Evolutionary conservation across 768 basidiomycete species (phyloP).

Genomic region (Boletus coccyginus): DNA sequence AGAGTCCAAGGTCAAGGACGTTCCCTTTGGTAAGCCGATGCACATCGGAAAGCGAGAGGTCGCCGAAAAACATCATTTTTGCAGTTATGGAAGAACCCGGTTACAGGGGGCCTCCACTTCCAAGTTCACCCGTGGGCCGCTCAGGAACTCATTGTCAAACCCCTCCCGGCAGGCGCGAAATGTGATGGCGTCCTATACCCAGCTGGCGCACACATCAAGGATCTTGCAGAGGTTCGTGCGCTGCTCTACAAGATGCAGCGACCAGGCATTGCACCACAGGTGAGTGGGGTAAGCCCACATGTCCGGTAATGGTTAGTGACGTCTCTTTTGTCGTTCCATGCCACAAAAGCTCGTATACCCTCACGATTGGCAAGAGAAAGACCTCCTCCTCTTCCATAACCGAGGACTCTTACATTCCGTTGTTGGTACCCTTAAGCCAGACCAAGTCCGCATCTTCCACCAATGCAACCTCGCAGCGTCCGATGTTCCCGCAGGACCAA

Average conservation of each 20-base stretch:
- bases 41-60: neutral
- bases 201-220: slow-evolving; percentile 71
- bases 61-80: neutral
- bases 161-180: slow-evolving; percentile 58
- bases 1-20: slow-evolving; percentile 66
- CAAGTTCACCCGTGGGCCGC: slow-evolving; percentile 87
- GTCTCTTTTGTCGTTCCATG: neutral
- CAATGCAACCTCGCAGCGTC: slow-evolving; percentile 59
- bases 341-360: slow-evolving; percentile 64
- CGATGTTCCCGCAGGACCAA: slow-evolving; percentile 46
- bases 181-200: slow-evolving; percentile 72
- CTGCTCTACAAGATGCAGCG: slow-evolving; percentile 83
- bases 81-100: slow-evolving; percentile 90
- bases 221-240: slow-evolving; percentile 67
- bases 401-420: slow-evolving; percentile 64
- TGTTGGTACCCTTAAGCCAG: slow-evolving; percentile 56
- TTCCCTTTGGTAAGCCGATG: slow-evolving; percentile 54
- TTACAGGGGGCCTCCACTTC: slow-evolving; percentile 78
- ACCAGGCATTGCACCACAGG: slow-evolving; percentile 81
- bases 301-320: neutral
- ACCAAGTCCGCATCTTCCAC: slow-evolving; percentile 47
- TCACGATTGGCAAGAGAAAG: slow-evolving; percentile 74
- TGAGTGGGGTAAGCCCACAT: slow-evolving; percentile 20
- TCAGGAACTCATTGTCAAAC: slow-evolving; percentile 61
- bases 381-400: slow-evolving; percentile 71